These are phyloP conservation scores for Schizosaccharomyces versatilis DNA, from an alignment of 1,139 yeast species.

Conservation along the genomic window DNA sequence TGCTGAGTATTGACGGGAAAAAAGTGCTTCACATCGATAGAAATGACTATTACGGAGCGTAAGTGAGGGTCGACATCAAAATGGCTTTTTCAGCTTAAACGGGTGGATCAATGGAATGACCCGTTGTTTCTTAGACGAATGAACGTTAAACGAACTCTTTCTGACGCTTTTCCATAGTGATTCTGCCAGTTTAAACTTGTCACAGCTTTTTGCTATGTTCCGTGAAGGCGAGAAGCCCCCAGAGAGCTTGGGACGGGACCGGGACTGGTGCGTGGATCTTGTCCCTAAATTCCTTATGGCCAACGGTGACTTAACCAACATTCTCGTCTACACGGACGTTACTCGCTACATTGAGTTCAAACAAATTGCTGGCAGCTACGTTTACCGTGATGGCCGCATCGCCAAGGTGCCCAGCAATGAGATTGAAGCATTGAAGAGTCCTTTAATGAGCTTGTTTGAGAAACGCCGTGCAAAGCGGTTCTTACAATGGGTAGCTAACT, in stretches of 20 bases:
- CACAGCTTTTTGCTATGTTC: slow-evolving; percentile 26
- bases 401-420: slow-evolving; percentile 91
- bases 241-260: slow-evolving; percentile 57
- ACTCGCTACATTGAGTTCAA: slow-evolving; percentile 90
- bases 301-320: slow-evolving; percentile 89
- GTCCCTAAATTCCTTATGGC: slow-evolving; percentile 96
- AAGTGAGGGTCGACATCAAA: slow-evolving; percentile 7
- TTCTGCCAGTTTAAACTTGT: slow-evolving; percentile 41
- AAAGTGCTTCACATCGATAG: slow-evolving; percentile 90
- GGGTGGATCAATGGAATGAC: too few relatives aligned
- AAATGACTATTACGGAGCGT: slow-evolving; percentile 84
- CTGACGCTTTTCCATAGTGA: slow-evolving; percentile 20
- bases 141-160: too few relatives aligned
- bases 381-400: slow-evolving; percentile 70
- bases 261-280: slow-evolving; percentile 95
- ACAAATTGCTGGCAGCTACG: slow-evolving; percentile 86
- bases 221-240: slow-evolving; percentile 41
- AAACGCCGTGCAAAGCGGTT: slow-evolving; percentile 86
- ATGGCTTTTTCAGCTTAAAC: too few relatives aligned
- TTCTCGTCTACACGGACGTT: slow-evolving; percentile 71
- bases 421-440: slow-evolving; percentile 56
- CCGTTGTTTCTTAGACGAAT: too few relatives aligned
- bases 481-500: slow-evolving; percentile 65
- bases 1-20: slow-evolving; percentile 86
- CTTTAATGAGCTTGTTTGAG: slow-evolving; percentile 89